phyloP scores from a whole-genome alignment of 345 rosid species.

The Heritiera littoralis region DNA sequence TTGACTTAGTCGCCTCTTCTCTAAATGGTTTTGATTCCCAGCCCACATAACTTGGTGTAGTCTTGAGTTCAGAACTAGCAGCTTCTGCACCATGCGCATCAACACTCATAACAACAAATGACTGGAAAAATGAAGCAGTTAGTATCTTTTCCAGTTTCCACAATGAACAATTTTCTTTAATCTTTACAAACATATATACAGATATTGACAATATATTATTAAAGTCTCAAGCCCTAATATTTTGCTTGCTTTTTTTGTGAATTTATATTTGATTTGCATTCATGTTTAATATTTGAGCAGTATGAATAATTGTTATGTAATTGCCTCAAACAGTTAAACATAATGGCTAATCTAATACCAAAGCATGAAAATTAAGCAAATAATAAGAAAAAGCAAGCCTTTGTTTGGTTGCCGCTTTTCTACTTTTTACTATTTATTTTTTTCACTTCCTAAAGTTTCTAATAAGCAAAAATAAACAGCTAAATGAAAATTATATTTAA shows the following conservation, averaged over 20 bases:
- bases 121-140: constrained; percentile 36
- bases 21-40: constrained; percentile 48
- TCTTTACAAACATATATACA: background rate
- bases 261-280: background rate
- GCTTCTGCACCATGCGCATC: constrained; percentile 42
- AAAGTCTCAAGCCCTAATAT: background rate
- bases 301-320: background rate
- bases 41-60: constrained; percentile 40
- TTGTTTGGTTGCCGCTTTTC: background rate
- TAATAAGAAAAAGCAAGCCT: background rate
- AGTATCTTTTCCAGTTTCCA: background rate
- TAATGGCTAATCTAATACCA: background rate
- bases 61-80: constrained; percentile 32
- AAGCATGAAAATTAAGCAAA: constrained; percentile 7
- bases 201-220: background rate
- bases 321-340: background rate
- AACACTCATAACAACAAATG: constrained; percentile 49
- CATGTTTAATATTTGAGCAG: background rate
- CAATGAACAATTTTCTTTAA: background rate
- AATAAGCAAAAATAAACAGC: background rate
- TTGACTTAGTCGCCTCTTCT: constrained; percentile 35
- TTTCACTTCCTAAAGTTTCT: background rate
- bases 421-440: background rate
- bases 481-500: background rate
- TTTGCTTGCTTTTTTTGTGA: background rate